Evolutionary conservation across 139 green algal species (phyloP).

Genomic region (Zygnema circumcarinatum): DNA sequence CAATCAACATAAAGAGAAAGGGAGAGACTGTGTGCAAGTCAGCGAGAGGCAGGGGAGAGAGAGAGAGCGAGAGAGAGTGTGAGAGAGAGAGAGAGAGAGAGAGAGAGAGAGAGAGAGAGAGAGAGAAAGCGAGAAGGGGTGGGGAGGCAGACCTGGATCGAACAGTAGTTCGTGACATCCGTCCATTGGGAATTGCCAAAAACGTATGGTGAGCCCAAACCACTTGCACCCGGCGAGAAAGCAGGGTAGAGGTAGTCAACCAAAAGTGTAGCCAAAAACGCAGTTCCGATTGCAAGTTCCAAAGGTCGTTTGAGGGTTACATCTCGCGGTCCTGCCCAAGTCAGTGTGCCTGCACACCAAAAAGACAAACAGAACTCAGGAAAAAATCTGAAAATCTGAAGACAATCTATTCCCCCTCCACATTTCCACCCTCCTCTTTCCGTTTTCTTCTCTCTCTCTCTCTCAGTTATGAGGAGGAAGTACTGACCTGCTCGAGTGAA

Average conservation of each 20-base stretch:
- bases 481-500: not conserved
- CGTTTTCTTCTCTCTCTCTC: too few relatives aligned
- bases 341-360: conserved; percentile 19
- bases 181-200: not conserved
- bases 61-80: too few relatives aligned
- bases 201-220: not conserved
- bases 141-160: not conserved
- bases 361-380: not conserved
- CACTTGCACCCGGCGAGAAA: not conserved
- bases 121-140: too few relatives aligned
- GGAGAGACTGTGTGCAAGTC: too few relatives aligned
- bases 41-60: too few relatives aligned
- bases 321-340: not conserved
- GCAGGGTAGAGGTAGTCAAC: conserved; percentile 34
- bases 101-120: too few relatives aligned
- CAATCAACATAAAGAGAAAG: too few relatives aligned
- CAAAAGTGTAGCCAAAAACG: conserved; percentile 28
- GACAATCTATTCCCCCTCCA: too few relatives aligned
- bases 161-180: not conserved
- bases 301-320: not conserved
- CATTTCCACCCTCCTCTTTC: too few relatives aligned
- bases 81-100: too few relatives aligned
- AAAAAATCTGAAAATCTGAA: too few relatives aligned
- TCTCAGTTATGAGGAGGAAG: too few relatives aligned
- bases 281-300: conserved; percentile 31